Evolutionary conservation across 495 filamentous ascomycete genomes (phyloP).

Genomic region (Penicillium antarcticum): DNA sequence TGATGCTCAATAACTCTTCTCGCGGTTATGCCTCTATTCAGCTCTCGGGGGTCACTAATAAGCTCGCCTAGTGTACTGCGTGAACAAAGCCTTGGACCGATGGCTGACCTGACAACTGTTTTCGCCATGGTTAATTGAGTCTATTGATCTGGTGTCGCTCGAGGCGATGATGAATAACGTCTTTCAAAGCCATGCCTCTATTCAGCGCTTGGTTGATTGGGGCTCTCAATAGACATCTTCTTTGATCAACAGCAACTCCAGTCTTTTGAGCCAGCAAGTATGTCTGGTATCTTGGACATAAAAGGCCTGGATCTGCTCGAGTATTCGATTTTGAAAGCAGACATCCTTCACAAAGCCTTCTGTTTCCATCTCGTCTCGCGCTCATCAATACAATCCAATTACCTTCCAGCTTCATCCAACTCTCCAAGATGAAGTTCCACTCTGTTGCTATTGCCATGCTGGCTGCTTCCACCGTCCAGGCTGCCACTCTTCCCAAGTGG

Average conservation of each 20-base stretch:
- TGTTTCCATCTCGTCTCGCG: constrained; percentile 10
- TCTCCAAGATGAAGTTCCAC: constrained; percentile 47
- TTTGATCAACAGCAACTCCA: background rate
- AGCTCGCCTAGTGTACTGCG: too few species aligned
- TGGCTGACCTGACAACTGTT: too few species aligned
- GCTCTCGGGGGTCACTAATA: background rate
- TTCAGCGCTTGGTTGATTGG: background rate
- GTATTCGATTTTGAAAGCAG: background rate
- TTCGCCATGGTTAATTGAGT: background rate
- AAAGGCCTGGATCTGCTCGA: background rate
- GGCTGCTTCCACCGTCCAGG: constrained; percentile 34
- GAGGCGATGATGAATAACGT: background rate
- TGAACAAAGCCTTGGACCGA: too few species aligned
- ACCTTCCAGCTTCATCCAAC: constrained; percentile 1
- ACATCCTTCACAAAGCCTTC: constrained; percentile 10
- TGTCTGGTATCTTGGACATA: background rate
- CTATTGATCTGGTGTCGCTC: background rate
- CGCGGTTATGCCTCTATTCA: background rate
- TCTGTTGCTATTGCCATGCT: constrained; percentile 35
- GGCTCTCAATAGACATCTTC: constrained; percentile 2
- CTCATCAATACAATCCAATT: constrained; percentile 3
- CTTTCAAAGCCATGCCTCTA: background rate
- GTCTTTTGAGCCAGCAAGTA: background rate
- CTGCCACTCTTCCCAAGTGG: constrained; percentile 34
- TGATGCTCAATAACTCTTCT: background rate